These are phyloP conservation scores for Circinella umbellata DNA, from an alignment of 371 early-diverging fungal genomes.

Conservation along the genomic window DNA sequence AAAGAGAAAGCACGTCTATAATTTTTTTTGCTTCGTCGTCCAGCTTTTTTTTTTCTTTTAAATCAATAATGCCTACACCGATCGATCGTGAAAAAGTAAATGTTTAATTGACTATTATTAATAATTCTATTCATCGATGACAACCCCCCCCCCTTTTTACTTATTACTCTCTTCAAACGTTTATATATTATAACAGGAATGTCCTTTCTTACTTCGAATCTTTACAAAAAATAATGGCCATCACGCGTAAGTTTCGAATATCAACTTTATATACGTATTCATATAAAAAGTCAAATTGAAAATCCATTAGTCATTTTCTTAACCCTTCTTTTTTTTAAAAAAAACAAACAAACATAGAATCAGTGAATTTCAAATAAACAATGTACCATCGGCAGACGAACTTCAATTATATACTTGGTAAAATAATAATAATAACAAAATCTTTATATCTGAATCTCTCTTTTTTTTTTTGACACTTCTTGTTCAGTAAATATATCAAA, in stretches of 20 bases:
- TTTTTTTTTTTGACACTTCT: no score
- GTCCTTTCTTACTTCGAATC: conserved; percentile 66
- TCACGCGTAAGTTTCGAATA: conserved; percentile 40
- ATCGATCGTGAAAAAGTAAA: conserved; percentile 54
- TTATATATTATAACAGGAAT: conserved; percentile 40
- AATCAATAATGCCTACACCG: conserved; percentile 31
- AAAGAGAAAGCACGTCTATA: no score
- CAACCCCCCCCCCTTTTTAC: not conserved
- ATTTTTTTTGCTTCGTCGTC: not conserved
- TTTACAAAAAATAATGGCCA: conserved; percentile 52
- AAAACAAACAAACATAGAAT: not conserved
- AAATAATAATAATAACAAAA: no score
- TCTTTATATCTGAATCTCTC: no score
- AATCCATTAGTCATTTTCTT: no score
- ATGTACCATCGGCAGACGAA: conserved; percentile 55
- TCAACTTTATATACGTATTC: not conserved
- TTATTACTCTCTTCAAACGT: not conserved
- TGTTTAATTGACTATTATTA: not conserved
- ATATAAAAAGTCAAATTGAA: no score
- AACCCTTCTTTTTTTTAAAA: not conserved
- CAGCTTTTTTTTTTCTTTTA: not conserved
- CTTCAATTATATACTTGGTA: conserved; percentile 70
- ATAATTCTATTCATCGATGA: not conserved
- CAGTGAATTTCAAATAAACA: conserved; percentile 39
- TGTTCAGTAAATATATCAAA: no score